A percentile compares a stretch with the other conserved stretches of the same genome.
These are phyloP conservation scores for Lantana camara DNA, from an alignment of 257 asterid genomes.

Conservation along the genomic window DNA sequence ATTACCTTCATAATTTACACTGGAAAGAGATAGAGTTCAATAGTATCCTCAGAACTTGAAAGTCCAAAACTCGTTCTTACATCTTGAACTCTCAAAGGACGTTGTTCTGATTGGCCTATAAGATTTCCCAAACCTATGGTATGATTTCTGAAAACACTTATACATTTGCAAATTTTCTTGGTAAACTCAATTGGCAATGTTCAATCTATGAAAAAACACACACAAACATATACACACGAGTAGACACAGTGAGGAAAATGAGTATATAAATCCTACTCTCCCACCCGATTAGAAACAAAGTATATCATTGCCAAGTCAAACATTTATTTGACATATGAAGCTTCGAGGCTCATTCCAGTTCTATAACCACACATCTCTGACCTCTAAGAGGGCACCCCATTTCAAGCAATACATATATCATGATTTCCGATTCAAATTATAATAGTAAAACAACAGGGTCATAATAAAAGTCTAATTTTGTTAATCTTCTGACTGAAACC, in stretches of 20 bases:
- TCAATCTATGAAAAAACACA: no score
- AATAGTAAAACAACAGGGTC: neutral
- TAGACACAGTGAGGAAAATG: neutral
- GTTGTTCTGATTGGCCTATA: no score
- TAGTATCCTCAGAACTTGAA: no score
- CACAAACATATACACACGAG: no score
- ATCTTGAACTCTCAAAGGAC: no score
- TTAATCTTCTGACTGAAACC: neutral
- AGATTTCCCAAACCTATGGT: no score
- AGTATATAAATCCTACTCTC: neutral
- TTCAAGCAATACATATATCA: neutral
- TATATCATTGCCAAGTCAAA: neutral
- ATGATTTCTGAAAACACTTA: no score
- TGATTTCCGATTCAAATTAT: neutral
- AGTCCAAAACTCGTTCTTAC: no score
- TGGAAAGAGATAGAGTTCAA: no score
- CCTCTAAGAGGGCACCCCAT: neutral
- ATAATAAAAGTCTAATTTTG: neutral
- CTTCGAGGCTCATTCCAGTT: neutral
- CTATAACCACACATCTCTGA: neutral
- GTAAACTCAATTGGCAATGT: no score
- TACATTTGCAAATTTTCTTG: no score
- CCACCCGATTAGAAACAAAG: neutral
- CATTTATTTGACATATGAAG: neutral
- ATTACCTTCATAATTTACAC: no score